Conservation (phyloP, 495 filamentous ascomycete species). For the Podospora australis region DNA sequence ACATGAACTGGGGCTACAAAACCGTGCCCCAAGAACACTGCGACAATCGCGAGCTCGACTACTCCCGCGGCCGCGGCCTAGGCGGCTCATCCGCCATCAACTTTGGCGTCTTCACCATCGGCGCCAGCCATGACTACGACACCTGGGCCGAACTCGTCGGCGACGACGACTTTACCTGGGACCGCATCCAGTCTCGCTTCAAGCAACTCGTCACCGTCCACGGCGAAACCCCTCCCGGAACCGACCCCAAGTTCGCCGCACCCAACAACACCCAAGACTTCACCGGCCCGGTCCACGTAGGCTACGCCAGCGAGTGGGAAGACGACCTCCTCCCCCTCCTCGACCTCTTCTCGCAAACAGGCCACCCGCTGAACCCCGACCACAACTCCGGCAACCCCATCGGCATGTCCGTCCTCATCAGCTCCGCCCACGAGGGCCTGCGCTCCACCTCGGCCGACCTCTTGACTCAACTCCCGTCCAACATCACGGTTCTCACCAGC, state of each 20-base stretch:
- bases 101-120: conserved; percentile 53
- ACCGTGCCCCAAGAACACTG: conserved; percentile 50
- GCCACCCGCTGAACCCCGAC: conserved; percentile 46
- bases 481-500: conserved; percentile 46
- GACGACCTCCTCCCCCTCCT: conserved; percentile 33
- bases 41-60: conserved; percentile 45
- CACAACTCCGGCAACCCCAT: conserved; percentile 56
- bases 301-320: conserved; percentile 45
- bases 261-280: conserved; percentile 42
- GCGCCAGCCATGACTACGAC: conserved; percentile 55
- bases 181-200: conserved; percentile 39
- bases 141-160: conserved; percentile 38
- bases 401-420: conserved; percentile 46
- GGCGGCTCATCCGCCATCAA: conserved; percentile 60
- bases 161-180: conserved; percentile 47
- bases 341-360: conserved; percentile 40
- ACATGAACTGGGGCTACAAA: conserved; percentile 56
- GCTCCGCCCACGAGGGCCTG: conserved; percentile 40
- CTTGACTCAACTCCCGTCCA: conserved; percentile 35
- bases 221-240: conserved; percentile 25
- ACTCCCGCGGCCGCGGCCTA: conserved; percentile 52
- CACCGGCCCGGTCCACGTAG: conserved; percentile 40
- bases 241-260: conserved; percentile 31
- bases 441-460: conserved; percentile 50
- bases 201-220: conserved; percentile 52